Base-by-base conservation (phyloP, 768 basidiomycete genomes). In the Suillus clintonianus region DNA sequence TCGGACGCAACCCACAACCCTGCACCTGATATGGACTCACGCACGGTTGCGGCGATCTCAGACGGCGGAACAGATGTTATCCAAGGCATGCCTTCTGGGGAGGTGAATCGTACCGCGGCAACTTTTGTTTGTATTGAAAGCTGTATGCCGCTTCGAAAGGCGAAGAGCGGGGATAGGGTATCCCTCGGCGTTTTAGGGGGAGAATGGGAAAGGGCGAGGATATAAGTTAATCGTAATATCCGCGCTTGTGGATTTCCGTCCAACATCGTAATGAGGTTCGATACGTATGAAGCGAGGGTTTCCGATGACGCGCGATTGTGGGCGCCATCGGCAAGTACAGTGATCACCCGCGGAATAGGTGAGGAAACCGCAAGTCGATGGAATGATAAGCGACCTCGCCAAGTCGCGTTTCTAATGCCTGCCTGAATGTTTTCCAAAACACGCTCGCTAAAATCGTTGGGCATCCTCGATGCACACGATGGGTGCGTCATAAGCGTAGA, bases 31-130 rank as follows among this genome's bases (percentile, higher is more conserved):
- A 78, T 71, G 5, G 89, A 76, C 37, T 65, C 65, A 50, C 63
- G 65, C 22, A 88, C 85, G 0, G 79, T 82, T 17, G 77, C 76
- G 24, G 71, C 76, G 60, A 96, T 68, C 55, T 85, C 83, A 2
- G 73, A 73, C 4, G 84, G 81, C 8, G 85, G 72, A 0, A 89
- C 88, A 4, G 88, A 78, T 42, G 80, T 83, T 30, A 99, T 89
- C 97, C 97, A 99, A 0, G 96, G 94, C 97, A 99, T 99, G 3
- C 89, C 92, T 4, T 89, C 91, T 0, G 95, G 92, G 5, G 85
- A 86, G 2, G 88, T 82, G 73, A 96, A 97, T 17, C 74, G 74
- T 24, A 90, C 70, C 1, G 87, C 77, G 3, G 89, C 89, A 22
- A 90, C 79, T 27, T 73, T 77, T 17, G 81, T 69, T 27, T 77